Conservation (phyloP, 192 early-diverging fungal genomes). For the Allomyces macrogynus region DNA sequence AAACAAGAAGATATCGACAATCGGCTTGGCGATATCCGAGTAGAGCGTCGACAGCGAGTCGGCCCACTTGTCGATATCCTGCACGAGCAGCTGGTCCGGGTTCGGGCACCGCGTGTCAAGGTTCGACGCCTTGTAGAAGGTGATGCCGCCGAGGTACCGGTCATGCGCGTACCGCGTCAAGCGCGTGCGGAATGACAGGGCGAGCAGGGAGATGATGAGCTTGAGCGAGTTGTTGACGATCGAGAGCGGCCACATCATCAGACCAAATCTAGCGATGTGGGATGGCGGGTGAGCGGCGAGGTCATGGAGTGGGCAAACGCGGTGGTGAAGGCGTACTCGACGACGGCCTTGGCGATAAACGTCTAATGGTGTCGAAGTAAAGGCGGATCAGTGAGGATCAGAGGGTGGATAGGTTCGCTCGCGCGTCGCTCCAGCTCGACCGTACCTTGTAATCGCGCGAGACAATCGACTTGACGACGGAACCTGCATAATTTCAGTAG, state of each 20-base stretch:
- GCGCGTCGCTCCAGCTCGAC: too few species aligned
- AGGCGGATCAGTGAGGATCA: too few species aligned
- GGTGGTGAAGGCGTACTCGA: constrained; percentile 16
- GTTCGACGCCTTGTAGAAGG: constrained; percentile 66
- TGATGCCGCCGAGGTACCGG: constrained; percentile 49
- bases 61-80: constrained; percentile 9
- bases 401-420: too few species aligned
- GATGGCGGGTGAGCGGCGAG: too few species aligned
- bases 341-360: constrained; percentile 35
- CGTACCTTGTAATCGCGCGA: constrained; percentile 28
- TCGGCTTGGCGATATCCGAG: constrained; percentile 53
- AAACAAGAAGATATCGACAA: constrained; percentile 53
- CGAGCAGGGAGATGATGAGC: constrained; percentile 28
- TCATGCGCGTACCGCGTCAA: constrained; percentile 40
- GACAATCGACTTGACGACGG: constrained; percentile 55
- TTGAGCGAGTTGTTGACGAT: constrained; percentile 42
- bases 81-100: constrained; percentile 44
- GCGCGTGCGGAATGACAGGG: constrained; percentile 32
- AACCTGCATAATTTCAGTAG: constrained; percentile 19
- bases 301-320: too few species aligned
- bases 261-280: too few species aligned
- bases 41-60: constrained; percentile 38
- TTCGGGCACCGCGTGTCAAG: constrained; percentile 57
- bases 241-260: constrained; percentile 33
- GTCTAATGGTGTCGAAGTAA: neutral